Base-by-base conservation (phyloP, 352 stramenopile genomes). In the Thraustochytrium sp. region DNA sequence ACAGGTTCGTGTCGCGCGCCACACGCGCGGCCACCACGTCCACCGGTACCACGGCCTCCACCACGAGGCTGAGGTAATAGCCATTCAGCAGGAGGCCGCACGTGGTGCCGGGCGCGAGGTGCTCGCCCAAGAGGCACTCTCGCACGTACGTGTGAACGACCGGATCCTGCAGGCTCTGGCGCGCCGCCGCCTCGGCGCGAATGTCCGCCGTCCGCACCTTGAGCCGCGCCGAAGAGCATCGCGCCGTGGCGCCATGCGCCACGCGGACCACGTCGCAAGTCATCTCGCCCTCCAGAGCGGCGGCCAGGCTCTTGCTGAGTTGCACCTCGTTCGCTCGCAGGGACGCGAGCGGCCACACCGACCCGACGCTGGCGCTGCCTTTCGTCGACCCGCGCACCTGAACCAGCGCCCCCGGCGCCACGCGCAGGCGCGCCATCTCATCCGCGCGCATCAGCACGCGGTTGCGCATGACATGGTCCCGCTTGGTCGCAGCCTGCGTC, bases 401-500 rank as follows among this genome's bases (percentile, higher is more conserved):
- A 13, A 65, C 68, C 3, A 75, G 23, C 13, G 68, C 68, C 5
- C 68, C 68, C 8, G 48, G 44, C 46, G 42, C 34, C 9, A 63
- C 51, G 46, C 46, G n/a, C 23, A 68, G 31, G 44, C n/a, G 48
- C 4, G 48, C 48, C 68, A 63, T 36, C 26, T 18, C 44, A 0
- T 46, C 48, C 13, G 68, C 8, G 26, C 48, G 48, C 34, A 80
- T 4, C 0, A 80, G 48, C 31, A 64, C 68, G 31, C 68, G 42
- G 34, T 80, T 80, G 23, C 68, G 46, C 34, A 63, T 34, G 4
- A 64, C 1, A n/a, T 51, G 48, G n/a, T 80, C 68, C 3, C 68
- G 68, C 38, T 80, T 80, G 23, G 68, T 80, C n/a, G 44, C 68
- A 23, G 68, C 68, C 36, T 46, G 31, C 8, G 68, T n/a, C 13